Evolutionary conservation across 208 protist species (phyloP), one percentile per base, ranked within the genome.

Genomic region (Histomonas meleagridis): DNA sequence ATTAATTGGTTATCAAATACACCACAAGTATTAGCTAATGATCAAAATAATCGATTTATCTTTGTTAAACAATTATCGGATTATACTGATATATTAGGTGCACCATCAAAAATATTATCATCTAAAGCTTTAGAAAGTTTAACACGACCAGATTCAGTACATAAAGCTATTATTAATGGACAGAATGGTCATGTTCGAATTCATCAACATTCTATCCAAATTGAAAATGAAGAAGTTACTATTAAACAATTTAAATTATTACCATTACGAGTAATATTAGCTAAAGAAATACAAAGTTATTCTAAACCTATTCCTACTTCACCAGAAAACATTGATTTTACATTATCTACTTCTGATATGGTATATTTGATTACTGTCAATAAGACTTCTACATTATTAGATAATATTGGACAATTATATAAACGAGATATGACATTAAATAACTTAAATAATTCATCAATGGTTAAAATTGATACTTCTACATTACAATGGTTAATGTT

Each of bases 401-500:
- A 79, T 14, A 23, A 35, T 14, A 46, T 46, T 51, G 32, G 23
- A n/a, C 32, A 51, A 14, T 14, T 79, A 12, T 16, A 23, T 12
- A 7, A 14, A 1, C 48, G 70, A 79, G n/a, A 12, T 23, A 35
- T 23, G 28, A 51, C 40, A n/a, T 32, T 79, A 10, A 48, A 49
- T 23, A 79, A 16, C 5, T n/a, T 46, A 28, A n/a, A n/a, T n/a
- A n/a, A n/a, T n/a, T 49, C 40, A 12, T 46, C 32, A 12, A 49
- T 16, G 7, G 70, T 79, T 23, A 46, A 79, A 28, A 26, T 79
- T 46, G 40, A 79, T 26, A 79, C 70, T n/a, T 79, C 70, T 28
- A 79, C 70, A 79, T 40, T 79, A 23, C 70, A 79, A 40, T 79
- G 70, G 70, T 28, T 79, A 23, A 79, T 79, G 70, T 26, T 79